Evolutionary conservation across 2,329 filamentous ascomycete species (phyloP).

Genomic region (Lecanicillium sp.): DNA sequence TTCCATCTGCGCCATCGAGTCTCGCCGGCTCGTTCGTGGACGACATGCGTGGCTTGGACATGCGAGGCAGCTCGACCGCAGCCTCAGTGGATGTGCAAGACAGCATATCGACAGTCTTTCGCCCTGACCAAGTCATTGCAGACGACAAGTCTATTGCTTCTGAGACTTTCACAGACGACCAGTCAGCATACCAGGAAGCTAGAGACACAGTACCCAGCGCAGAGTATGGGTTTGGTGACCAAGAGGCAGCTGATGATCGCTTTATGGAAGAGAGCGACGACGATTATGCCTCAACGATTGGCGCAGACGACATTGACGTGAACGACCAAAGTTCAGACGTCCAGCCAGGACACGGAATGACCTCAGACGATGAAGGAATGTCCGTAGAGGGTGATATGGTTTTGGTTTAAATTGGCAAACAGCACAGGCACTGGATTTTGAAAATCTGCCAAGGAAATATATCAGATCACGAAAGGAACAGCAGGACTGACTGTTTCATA

Average conservation of each 20-base stretch:
- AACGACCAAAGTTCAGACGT: neutral
- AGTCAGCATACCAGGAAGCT: slow-evolving; percentile 28
- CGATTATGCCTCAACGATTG: slow-evolving; percentile 1
- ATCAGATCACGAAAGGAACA: no score
- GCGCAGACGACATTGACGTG: slow-evolving; percentile 3
- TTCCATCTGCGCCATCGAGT: slow-evolving; percentile 26
- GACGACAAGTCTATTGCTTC: slow-evolving; percentile 25
- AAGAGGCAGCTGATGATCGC: slow-evolving; percentile 11
- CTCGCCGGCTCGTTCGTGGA: slow-evolving; percentile 26
- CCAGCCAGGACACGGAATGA: neutral
- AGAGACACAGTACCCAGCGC: slow-evolving; percentile 20
- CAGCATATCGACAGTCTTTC: slow-evolving; percentile 29
- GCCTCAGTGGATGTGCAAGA: slow-evolving; percentile 31
- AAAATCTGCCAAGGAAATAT: no score
- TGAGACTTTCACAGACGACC: slow-evolving; percentile 25
- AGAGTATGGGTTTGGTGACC: slow-evolving; percentile 13
- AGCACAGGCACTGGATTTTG: no score
- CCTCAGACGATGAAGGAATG: neutral
- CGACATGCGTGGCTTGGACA: slow-evolving; percentile 23
- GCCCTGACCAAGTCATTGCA: slow-evolving; percentile 22
- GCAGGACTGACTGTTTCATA: no score
- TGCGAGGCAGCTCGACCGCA: slow-evolving; percentile 24
- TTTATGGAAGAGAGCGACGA: slow-evolving; percentile 13
- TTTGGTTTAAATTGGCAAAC: slow-evolving; percentile 1
- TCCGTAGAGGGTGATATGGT: neutral